phyloP scores from a whole-genome alignment of 768 basidiomycete genomes.

The Pisolithus microcarpus region DNA sequence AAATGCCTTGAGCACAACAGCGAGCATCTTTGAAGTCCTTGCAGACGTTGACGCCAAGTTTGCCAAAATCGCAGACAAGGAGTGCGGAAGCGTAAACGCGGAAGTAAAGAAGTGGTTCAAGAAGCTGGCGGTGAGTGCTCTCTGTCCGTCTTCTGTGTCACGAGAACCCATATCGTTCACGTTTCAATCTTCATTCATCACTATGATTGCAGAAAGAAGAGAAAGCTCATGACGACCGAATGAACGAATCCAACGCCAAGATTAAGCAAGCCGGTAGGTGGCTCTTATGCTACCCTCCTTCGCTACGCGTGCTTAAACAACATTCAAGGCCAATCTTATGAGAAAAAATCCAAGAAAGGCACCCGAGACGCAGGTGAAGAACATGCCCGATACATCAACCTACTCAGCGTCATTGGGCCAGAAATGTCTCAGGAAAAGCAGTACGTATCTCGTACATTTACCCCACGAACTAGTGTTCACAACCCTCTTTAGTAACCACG shows the following conservation, averaged over 20 bases:
- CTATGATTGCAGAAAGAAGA: slow-evolving; percentile 60
- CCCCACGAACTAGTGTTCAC: not conserved
- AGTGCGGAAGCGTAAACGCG: slow-evolving; percentile 53
- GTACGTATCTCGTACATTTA: slow-evolving; percentile 34
- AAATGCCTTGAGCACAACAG: slow-evolving; percentile 59
- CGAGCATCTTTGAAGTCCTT: slow-evolving; percentile 60
- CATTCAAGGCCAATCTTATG: slow-evolving; percentile 55
- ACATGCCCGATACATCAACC: slow-evolving; percentile 68
- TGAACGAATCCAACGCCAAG: slow-evolving; percentile 57
- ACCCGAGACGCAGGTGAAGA: slow-evolving; percentile 61
- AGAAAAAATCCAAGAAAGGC: slow-evolving; percentile 76
- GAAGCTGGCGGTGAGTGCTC: slow-evolving; percentile 58
- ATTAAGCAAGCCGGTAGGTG: slow-evolving; percentile 67
- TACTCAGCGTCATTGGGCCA: slow-evolving; percentile 64
- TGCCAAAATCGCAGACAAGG: slow-evolving; percentile 66
- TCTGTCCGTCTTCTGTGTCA: not conserved
- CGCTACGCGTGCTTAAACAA: not conserved
- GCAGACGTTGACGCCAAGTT: slow-evolving; percentile 71
- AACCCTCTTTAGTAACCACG: slow-evolving; percentile 48
- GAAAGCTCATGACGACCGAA: slow-evolving; percentile 65
- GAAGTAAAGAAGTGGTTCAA: slow-evolving; percentile 86
- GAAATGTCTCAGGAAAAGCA: slow-evolving; percentile 78
- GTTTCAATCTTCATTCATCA: not conserved
- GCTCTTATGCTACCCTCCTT: not conserved
- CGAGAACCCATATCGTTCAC: not conserved